These are phyloP conservation scores for Eucalyptus pauciflora DNA, from an alignment of 345 rosid species.

Conservation along the genomic window DNA sequence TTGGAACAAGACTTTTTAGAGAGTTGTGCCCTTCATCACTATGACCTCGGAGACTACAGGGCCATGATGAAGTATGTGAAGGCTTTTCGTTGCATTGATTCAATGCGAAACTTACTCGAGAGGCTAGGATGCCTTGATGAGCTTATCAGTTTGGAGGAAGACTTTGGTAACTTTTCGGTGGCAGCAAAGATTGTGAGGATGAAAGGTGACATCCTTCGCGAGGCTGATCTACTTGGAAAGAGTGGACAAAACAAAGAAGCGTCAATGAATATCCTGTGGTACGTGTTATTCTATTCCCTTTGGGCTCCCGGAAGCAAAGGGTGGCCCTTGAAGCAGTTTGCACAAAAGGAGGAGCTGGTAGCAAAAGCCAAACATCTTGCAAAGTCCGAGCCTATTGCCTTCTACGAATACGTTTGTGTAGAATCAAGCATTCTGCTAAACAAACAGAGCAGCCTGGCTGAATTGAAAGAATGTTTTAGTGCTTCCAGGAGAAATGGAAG, in stretches of 20 bases:
- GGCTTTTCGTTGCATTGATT: not conserved
- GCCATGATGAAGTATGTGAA: slow-evolving; percentile 14
- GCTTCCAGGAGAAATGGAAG: slow-evolving; percentile 10
- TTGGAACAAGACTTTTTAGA: not conserved
- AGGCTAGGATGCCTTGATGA: slow-evolving; percentile 4
- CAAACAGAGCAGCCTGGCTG: not conserved
- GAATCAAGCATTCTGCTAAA: slow-evolving; percentile 18
- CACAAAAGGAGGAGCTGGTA: slow-evolving; percentile 16
- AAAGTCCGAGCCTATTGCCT: not conserved
- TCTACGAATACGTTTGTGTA: slow-evolving; percentile 4
- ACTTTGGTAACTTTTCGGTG: slow-evolving; percentile 3
- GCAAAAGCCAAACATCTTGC: slow-evolving; percentile 24
- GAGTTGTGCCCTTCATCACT: not conserved
- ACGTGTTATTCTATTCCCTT: slow-evolving; percentile 24
- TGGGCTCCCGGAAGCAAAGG: slow-evolving; percentile 28
- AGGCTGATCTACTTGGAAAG: slow-evolving; percentile 22
- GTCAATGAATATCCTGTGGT: slow-evolving; percentile 10
- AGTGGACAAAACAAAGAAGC: slow-evolving; percentile 20
- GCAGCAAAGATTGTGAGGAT: slow-evolving; percentile 13
- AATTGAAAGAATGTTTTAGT: slow-evolving; percentile 10
- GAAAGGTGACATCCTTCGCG: slow-evolving; percentile 22
- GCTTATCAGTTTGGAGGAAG: slow-evolving; percentile 10
- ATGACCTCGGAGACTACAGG: not conserved
- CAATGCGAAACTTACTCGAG: not conserved
- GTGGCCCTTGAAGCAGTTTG: slow-evolving; percentile 35